Conservation (phyloP, 371 early-diverging fungal species). For the Lichtheimia ramosa region DNA sequence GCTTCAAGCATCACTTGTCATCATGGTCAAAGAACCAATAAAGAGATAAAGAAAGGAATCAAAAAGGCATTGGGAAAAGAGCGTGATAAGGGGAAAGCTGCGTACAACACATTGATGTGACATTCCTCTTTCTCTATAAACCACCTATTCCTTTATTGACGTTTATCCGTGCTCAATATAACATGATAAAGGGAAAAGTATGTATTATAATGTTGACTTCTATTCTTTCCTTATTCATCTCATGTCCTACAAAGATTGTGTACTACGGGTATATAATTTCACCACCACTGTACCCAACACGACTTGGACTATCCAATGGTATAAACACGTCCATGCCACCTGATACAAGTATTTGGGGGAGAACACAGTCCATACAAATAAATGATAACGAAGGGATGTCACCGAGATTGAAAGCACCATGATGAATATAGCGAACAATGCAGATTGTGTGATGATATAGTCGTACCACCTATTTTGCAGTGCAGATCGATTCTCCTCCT, state of each 20-base stretch:
- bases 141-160: background rate
- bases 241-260: background rate
- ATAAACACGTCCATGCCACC: constrained; percentile 63
- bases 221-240: background rate
- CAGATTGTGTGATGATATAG: constrained; percentile 40
- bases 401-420: constrained; percentile 63
- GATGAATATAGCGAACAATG: constrained; percentile 54
- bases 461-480: constrained; percentile 22
- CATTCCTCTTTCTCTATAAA: background rate
- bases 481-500: background rate
- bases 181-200: too few species aligned
- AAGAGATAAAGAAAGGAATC: background rate
- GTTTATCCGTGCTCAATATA: background rate
- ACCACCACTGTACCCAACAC: constrained; percentile 16
- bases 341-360: constrained; percentile 84
- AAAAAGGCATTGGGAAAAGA: background rate
- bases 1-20: background rate
- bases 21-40: background rate
- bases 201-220: too few species aligned
- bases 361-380: constrained; percentile 88
- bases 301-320: constrained; percentile 45
- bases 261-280: background rate
- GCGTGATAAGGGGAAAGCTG: too few species aligned
- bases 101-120: background rate
- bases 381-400: constrained; percentile 66